Evolutionary conservation across 305 asterid species (phyloP).

Genomic region (Petunia hybrid): DNA sequence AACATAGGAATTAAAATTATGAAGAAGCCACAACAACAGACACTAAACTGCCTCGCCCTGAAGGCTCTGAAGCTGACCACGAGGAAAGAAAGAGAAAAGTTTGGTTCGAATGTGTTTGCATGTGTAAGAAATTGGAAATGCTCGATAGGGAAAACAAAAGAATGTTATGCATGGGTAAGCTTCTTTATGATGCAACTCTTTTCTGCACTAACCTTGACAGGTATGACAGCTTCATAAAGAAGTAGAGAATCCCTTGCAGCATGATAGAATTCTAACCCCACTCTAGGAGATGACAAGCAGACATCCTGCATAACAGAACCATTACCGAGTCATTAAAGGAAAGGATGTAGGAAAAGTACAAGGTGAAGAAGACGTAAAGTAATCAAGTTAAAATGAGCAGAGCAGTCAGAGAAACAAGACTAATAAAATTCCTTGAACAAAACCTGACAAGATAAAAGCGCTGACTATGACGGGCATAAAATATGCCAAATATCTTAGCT

Average conservation of each 20-base stretch:
- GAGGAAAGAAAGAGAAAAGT: not conserved
- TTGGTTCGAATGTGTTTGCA: not conserved
- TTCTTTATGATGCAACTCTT: conserved; percentile 19
- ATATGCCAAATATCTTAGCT: conserved; percentile 7
- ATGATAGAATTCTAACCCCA: conserved; percentile 83
- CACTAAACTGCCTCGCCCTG: not conserved
- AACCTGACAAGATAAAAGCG: not conserved
- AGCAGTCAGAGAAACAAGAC: conserved; percentile 6
- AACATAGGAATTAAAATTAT: not conserved
- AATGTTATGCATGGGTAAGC: conserved; percentile 4
- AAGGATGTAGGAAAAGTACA: not conserved
- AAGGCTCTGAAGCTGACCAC: not conserved
- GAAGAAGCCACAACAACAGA: not conserved
- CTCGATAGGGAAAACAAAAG: not conserved
- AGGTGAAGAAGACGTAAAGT: not conserved
- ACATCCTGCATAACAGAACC: conserved; percentile 69
- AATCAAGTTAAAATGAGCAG: not conserved
- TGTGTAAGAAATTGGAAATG: not conserved
- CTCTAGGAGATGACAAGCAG: conserved; percentile 83
- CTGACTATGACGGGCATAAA: not conserved
- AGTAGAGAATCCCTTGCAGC: conserved; percentile 83
- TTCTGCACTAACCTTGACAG: conserved; percentile 79
- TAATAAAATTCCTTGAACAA: not conserved
- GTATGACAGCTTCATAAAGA: conserved; percentile 90
- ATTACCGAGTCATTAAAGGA: conserved; percentile 24